Conservation (phyloP, 352 stramenopile species). For the Globisporangium ultimum region DNA sequence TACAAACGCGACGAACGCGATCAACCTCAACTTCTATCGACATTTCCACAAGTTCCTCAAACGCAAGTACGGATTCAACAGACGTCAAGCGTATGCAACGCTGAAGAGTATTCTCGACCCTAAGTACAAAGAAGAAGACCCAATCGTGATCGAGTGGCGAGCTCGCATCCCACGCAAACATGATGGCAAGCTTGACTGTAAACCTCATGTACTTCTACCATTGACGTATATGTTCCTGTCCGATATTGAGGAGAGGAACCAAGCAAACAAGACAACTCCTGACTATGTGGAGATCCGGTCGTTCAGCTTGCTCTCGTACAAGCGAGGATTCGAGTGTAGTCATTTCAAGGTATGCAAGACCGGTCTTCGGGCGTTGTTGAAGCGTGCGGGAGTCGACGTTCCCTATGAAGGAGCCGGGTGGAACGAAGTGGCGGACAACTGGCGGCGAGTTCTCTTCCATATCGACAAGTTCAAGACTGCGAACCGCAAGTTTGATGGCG, state of each 20-base stretch:
- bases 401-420: background rate
- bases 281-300: conserved; percentile 4
- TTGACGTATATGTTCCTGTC: conserved; percentile 6
- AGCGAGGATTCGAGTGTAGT: conserved; percentile 17
- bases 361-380: conserved; percentile 4
- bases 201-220: background rate
- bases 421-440: background rate
- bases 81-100: conserved; percentile 7
- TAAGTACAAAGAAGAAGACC: conserved; percentile 3
- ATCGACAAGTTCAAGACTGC: conserved; percentile 15
- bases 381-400: conserved; percentile 1
- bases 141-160: conserved; percentile 4
- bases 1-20: conserved; percentile 7
- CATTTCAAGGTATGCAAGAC: conserved; percentile 19
- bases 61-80: conserved; percentile 4
- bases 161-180: background rate
- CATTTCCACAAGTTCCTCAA: conserved; percentile 9
- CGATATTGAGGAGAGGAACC: conserved; percentile 9
- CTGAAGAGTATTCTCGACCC: conserved; percentile 8
- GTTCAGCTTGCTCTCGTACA: conserved; percentile 16
- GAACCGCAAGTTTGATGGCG: conserved; percentile 3
- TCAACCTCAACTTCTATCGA: conserved; percentile 9
- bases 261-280: background rate
- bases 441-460: conserved; percentile 11
- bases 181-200: conserved; percentile 3